These are phyloP conservation scores for Cunninghamia lanceolata DNA, from an alignment of 75 land plant species.

Conservation along the genomic window DNA sequence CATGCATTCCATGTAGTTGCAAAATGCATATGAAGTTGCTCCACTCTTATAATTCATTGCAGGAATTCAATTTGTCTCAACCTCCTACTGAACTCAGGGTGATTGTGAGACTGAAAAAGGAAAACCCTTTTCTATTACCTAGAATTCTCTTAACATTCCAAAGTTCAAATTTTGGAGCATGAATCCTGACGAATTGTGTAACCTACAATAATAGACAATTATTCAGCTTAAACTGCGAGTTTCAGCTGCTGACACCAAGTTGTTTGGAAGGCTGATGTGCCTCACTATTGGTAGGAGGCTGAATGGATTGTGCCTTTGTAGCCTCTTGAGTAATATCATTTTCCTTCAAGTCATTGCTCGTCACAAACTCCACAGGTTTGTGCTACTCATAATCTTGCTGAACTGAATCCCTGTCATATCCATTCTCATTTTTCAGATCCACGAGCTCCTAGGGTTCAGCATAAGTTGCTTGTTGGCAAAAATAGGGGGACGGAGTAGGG, in stretches of 20 bases:
- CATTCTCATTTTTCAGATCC: slow-evolving; percentile 3
- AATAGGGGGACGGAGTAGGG: no score
- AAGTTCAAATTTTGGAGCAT: no score
- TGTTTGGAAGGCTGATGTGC: no score
- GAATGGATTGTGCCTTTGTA: not conserved
- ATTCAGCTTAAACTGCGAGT: no score
- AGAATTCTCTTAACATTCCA: no score
- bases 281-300: not conserved
- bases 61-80: not conserved
- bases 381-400: not conserved
- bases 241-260: no score
- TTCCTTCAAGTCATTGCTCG: not conserved
- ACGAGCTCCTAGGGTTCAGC: not conserved
- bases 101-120: not conserved
- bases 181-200: no score
- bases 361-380: not conserved
- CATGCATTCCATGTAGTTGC: not conserved
- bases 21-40: not conserved
- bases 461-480: no score
- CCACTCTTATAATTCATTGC: not conserved
- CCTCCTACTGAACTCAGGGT: slow-evolving; percentile 1
- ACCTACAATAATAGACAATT: no score
- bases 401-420: not conserved
- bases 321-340: not conserved
- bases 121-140: no score